Conservation (phyloP, 2,329 filamentous ascomycete genomes). For the Hypoxylon sp. region DNA sequence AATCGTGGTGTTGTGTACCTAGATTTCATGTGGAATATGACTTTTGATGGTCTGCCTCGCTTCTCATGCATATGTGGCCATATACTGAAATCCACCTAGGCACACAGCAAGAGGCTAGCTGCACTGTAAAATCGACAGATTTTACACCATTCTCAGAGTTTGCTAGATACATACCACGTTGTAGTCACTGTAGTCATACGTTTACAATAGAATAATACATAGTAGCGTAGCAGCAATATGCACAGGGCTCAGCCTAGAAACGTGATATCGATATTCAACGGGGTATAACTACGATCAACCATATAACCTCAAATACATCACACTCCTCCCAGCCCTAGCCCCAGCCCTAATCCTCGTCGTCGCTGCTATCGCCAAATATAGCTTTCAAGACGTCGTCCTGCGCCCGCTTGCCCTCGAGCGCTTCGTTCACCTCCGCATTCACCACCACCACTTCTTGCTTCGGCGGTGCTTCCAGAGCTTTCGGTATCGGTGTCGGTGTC, state of each 20-base stretch:
- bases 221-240: neutral
- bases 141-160: too few relatives aligned
- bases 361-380: slow-evolving; percentile 92
- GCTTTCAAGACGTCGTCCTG: slow-evolving; percentile 87
- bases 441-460: slow-evolving; percentile 58
- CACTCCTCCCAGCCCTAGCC: too few relatives aligned
- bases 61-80: neutral
- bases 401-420: slow-evolving; percentile 78
- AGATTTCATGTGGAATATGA: neutral
- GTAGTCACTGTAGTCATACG: too few relatives aligned
- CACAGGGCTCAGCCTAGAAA: neutral
- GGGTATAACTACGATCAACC: slow-evolving; percentile 26
- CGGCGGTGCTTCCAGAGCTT: slow-evolving; percentile 11
- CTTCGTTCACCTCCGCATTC: slow-evolving; percentile 82
- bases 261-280: slow-evolving; percentile 9
- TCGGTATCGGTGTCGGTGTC: slow-evolving; percentile 7
- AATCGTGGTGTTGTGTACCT: neutral
- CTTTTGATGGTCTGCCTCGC: neutral
- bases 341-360: slow-evolving; percentile 57
- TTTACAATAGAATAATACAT: neutral
- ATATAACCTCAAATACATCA: too few relatives aligned
- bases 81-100: neutral
- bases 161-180: too few relatives aligned
- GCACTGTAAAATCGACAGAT: too few relatives aligned
- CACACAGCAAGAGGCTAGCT: neutral